Evolutionary conservation across 257 asterid species (phyloP), one percentile per base, ranked within the genome.

Genomic region (Gynochthodes officinalis): DNA sequence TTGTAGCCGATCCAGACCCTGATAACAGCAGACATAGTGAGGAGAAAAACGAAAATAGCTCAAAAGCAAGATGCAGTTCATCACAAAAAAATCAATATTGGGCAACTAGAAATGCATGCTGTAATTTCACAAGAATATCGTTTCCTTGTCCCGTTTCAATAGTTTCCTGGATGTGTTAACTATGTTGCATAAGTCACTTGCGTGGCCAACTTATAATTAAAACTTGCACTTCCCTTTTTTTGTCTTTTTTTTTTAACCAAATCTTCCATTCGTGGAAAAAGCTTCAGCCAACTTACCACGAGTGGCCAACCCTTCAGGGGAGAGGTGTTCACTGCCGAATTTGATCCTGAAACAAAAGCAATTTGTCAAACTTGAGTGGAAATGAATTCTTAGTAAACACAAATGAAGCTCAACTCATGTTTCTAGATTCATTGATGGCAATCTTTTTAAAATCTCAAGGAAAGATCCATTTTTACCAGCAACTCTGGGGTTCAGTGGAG

Each of bases 281-380:
- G 64, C 66, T 72, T 28, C 57, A 50, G 32, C 35, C 28, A 55
- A 74, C 84, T 63, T 65, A 80, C 84, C 74, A 50, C 49, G 27
- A 80, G 78, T 12, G 84, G 81, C 84, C 84, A 80, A 55, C 84
- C 84, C 49, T 73, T 74, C 50, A 80, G 74, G 8, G 78, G 84
- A 59, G 71, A 69, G 28, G 58, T 69, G 60, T 71, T 73, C 43
- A 43, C 66, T 19, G 61, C 74, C 43, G 39, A 79, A 76, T 70
- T 62, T 76, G 76, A 64, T 57, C 76, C 78, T 76, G 81, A 69
- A 69, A 52, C 65, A 59, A 72, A 58, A 78, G 43, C 52, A 64
- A 54, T 32, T 5, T 37, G 70, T 62, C 4, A 50, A 50, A 21
- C 39, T 61, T 39, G 72, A 69, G 52, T 21, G 40, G 43, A 43